Evolutionary conservation across 768 basidiomycete species (phyloP).

Genomic region (Xerocomellus chrysenteron): DNA sequence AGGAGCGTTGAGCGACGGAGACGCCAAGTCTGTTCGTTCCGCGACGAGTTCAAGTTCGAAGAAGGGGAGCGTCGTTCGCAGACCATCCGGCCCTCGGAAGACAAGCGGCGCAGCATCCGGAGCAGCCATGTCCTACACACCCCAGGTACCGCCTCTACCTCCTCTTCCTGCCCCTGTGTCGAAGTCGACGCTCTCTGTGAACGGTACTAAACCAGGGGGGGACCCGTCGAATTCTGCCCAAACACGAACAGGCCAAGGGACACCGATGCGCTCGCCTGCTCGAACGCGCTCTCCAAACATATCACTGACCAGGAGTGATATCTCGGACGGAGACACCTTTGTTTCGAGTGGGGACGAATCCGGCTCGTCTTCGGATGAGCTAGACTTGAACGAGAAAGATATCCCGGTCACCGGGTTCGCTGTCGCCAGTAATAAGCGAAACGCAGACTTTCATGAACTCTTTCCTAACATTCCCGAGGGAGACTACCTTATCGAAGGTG

Average conservation of each 20-base stretch:
- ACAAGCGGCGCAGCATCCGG: slow-evolving; percentile 64
- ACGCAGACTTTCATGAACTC: slow-evolving; percentile 93
- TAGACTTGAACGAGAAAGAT: slow-evolving; percentile 49
- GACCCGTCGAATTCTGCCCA: slow-evolving; percentile 2
- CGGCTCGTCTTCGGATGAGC: slow-evolving; percentile 34
- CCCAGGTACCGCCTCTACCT: slow-evolving; percentile 43
- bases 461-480: slow-evolving; percentile 89
- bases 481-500: slow-evolving; percentile 97
- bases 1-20: slow-evolving; percentile 18
- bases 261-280: slow-evolving; percentile 10
- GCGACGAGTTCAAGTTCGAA: slow-evolving; percentile 27
- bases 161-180: slow-evolving; percentile 16
- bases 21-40: slow-evolving; percentile 28
- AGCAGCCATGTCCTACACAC: slow-evolving; percentile 61
- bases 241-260: not conserved
- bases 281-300: slow-evolving; percentile 17
- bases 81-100: slow-evolving; percentile 26
- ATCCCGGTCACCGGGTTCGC: slow-evolving; percentile 96
- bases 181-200: slow-evolving; percentile 19
- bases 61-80: slow-evolving; percentile 18
- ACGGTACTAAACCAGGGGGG: slow-evolving; percentile 11
- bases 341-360: slow-evolving; percentile 32
- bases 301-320: slow-evolving; percentile 22
- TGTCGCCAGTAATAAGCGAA: slow-evolving; percentile 91
- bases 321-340: slow-evolving; percentile 29